A percentile compares a stretch with the other conserved stretches of the same genome.
Evolutionary conservation across 2,329 filamentous ascomycete genomes (phyloP).

Genomic region (Botrytis tulipae): DNA sequence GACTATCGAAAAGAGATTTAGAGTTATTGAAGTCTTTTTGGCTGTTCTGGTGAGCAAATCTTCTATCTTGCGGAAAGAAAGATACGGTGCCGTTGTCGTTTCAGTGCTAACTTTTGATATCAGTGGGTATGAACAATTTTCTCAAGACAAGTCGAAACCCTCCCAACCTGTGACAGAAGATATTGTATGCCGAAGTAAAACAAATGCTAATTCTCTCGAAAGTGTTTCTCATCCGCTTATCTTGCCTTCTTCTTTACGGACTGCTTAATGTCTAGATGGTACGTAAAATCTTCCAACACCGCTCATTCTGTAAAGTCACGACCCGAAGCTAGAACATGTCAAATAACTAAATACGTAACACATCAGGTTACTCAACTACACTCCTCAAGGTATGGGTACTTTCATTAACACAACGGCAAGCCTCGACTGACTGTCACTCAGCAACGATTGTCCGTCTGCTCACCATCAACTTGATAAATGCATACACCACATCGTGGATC

Average conservation of each 20-base stretch:
- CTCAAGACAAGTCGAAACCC: not conserved
- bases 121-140: slow-evolving; percentile 1
- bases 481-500: slow-evolving; percentile 71
- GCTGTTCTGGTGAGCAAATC: slow-evolving; percentile 67
- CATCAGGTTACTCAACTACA: slow-evolving; percentile 76
- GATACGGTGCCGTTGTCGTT: not conserved
- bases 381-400: slow-evolving; percentile 52
- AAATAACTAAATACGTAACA: slow-evolving; percentile 7
- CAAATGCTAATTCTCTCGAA: slow-evolving; percentile 2
- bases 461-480: slow-evolving; percentile 71
- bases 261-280: slow-evolving; percentile 82
- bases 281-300: slow-evolving; percentile 32
- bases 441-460: slow-evolving; percentile 78
- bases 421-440: not conserved
- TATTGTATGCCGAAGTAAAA: not conserved
- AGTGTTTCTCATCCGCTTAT: slow-evolving; percentile 76
- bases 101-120: not conserved
- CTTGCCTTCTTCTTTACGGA: slow-evolving; percentile 82
- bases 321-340: slow-evolving; percentile 1
- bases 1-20: slow-evolving; percentile 50
- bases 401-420: not conserved
- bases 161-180: not conserved
- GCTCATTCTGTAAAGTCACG: not conserved
- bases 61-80: not conserved
- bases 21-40: slow-evolving; percentile 66